Percentiles rank a stretch among this genome's conserved stretches.
These are phyloP conservation scores for Cucurbita moschata DNA, from an alignment of 306 rosid species.

Conservation along the genomic window DNA sequence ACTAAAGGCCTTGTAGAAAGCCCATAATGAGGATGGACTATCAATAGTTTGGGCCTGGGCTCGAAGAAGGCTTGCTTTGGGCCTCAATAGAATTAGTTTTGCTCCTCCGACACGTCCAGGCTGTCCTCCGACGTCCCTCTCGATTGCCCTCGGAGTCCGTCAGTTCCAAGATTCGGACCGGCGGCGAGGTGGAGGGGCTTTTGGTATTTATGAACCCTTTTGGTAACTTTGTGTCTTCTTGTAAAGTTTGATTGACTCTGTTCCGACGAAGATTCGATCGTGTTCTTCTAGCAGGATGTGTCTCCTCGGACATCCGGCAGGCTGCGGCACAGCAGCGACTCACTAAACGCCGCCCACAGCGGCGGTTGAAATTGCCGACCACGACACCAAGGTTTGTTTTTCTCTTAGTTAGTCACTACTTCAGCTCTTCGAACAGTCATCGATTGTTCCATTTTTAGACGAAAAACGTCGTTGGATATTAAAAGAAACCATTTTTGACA, in stretches of 20 bases:
- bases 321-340: constrained; percentile 86
- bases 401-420: neutral
- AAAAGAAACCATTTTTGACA: neutral
- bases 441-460: neutral
- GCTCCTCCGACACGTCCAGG: constrained; percentile 20
- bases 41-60: neutral
- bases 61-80: neutral
- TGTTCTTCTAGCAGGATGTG: constrained; percentile 44
- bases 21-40: neutral
- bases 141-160: constrained; percentile 85
- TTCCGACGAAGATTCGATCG: neutral
- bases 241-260: neutral
- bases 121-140: constrained; percentile 64
- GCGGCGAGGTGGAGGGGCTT: constrained; percentile 39
- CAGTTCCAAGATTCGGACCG: constrained; percentile 16
- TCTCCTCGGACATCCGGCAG: constrained; percentile 93
- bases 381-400: constrained; percentile 52
- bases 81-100: constrained; percentile 3
- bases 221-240: neutral
- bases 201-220: constrained; percentile 62
- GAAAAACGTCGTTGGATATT: neutral
- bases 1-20: neutral
- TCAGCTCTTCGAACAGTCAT: neutral
- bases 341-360: constrained; percentile 73
- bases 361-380: constrained; percentile 39